Percentiles rank a stretch among this genome's conserved stretches.
Evolutionary conservation across 495 filamentous ascomycete genomes (phyloP).

Genomic region (Bacidia gigantensis): DNA sequence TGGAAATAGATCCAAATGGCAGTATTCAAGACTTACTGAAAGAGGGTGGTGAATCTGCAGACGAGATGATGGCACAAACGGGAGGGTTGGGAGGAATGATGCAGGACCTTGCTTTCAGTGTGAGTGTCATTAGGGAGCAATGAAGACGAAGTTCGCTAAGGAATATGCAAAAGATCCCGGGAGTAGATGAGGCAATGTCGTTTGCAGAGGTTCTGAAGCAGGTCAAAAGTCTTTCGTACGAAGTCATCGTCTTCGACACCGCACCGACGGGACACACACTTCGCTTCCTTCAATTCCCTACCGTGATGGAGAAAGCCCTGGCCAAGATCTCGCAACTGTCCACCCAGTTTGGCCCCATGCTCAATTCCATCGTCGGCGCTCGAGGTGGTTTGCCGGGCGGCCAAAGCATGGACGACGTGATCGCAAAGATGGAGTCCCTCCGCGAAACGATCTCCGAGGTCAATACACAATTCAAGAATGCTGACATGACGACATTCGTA

Average conservation of each 20-base stretch:
- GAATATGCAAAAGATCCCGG: slow-evolving; percentile 57
- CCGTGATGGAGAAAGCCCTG: slow-evolving; percentile 93
- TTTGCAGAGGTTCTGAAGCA: slow-evolving; percentile 98
- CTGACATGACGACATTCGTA: slow-evolving; percentile 91
- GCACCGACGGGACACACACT: slow-evolving; percentile 98
- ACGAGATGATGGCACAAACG: slow-evolving; percentile 49
- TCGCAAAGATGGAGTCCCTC: slow-evolving; percentile 85
- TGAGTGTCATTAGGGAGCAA: slow-evolving; percentile 27
- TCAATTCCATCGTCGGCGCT: slow-evolving; percentile 79
- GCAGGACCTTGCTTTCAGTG: slow-evolving; percentile 57
- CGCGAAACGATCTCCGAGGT: slow-evolving; percentile 89
- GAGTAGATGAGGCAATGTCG: slow-evolving; percentile 98
- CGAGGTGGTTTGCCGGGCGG: slow-evolving; percentile 79
- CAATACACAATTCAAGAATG: slow-evolving; percentile 94
- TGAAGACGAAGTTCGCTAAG: background rate
- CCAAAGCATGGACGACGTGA: slow-evolving; percentile 76
- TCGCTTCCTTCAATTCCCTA: slow-evolving; percentile 97
- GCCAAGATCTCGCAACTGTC: slow-evolving; percentile 92
- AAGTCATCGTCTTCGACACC: slow-evolving; percentile 97
- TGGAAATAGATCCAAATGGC: slow-evolving; percentile 99
- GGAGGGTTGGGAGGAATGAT: slow-evolving; percentile 59
- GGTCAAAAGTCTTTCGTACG: slow-evolving; percentile 98
- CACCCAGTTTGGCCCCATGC: slow-evolving; percentile 85
- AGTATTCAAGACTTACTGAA: slow-evolving; percentile 91
- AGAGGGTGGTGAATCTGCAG: slow-evolving; percentile 58